These are phyloP conservation scores for Pythium pectinolyticum DNA, from an alignment of 352 stramenopile species.

Conservation along the genomic window DNA sequence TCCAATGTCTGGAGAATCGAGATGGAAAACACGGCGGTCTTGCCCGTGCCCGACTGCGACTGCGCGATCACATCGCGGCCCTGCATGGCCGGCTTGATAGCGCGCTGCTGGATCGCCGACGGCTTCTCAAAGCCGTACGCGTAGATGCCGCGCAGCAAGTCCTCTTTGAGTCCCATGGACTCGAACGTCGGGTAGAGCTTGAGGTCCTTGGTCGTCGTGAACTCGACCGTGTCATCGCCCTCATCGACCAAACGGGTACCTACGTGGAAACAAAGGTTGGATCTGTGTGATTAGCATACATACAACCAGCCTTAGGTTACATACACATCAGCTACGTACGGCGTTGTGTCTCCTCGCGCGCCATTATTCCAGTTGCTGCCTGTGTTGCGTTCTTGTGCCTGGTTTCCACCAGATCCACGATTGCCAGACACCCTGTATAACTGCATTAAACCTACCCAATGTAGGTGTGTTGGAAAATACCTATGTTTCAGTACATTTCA, in stretches of 20 bases:
- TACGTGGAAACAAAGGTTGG: constrained; percentile 24
- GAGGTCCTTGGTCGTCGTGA: constrained; percentile 90
- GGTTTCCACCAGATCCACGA: background rate
- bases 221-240: constrained; percentile 80
- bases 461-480: background rate
- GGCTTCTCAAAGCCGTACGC: constrained; percentile 99
- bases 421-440: background rate
- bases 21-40: constrained; percentile 99
- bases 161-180: constrained; percentile 97
- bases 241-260: constrained; percentile 67
- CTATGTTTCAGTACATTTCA: constrained; percentile 2
- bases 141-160: constrained; percentile 99
- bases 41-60: constrained; percentile 98
- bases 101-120: constrained; percentile 99
- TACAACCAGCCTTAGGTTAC: too few relatives aligned
- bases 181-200: constrained; percentile 94
- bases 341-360: constrained; percentile 25
- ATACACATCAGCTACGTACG: constrained; percentile 22
- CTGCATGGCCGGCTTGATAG: constrained; percentile 97
- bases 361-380: constrained; percentile 9
- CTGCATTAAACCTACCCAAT: background rate
- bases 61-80: constrained; percentile 99
- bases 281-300: constrained; percentile 3
- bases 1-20: constrained; percentile 98
- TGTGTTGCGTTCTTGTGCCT: background rate